Evolutionary conservation across 2,329 filamentous ascomycete species (phyloP), one percentile per base, ranked within the genome.

Genomic region (Apiospora marii): DNA sequence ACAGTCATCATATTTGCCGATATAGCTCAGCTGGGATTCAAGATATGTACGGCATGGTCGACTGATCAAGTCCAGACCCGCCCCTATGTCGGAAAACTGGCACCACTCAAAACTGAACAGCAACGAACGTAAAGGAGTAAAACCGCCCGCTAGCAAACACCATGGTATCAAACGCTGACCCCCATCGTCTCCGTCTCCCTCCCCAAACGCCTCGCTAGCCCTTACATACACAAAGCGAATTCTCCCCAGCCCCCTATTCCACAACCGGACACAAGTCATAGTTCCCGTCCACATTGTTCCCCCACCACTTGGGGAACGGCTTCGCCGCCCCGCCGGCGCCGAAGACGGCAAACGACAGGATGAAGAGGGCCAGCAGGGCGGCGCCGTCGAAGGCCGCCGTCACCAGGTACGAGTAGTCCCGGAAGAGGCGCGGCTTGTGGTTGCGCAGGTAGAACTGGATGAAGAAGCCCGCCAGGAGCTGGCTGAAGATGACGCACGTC

Each of bases 311-410:
- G 0, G 87, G 87, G 75, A 89, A 89, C 0, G 85, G 82, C 13
- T 80, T 77, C 0, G 84, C 77, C 1, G 74, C 72, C 0, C 85
- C 85, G 43, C 86, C 85, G 3, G 86, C 87, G 0, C 87, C 88
- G 71, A 89, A 88, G 0, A 89, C 87, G 0, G 87, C 87, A 78
- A 89, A 89, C 0, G 87, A 88, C 16, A 89, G 79, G 53, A 89
- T 85, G 70, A 89, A 89, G 2, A 89, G 79, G 0, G 83, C 85
- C 1, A 81, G 79, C 4, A 88, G 81, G 72, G 82, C 84, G 10
- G 84, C 88, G 13, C 87, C 88, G 73, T 89, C 88, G 22, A 86
- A 86, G 0, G 87, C 87, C n/a, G 84, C 87, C 0, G 86, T 85
- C 1, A 89, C 78, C 10, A 89, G 77, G 77, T 89, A 89, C 24